Conservation (phyloP, 2,329 filamentous ascomycete species). For the Colletotrichum chlorophyti region DNA sequence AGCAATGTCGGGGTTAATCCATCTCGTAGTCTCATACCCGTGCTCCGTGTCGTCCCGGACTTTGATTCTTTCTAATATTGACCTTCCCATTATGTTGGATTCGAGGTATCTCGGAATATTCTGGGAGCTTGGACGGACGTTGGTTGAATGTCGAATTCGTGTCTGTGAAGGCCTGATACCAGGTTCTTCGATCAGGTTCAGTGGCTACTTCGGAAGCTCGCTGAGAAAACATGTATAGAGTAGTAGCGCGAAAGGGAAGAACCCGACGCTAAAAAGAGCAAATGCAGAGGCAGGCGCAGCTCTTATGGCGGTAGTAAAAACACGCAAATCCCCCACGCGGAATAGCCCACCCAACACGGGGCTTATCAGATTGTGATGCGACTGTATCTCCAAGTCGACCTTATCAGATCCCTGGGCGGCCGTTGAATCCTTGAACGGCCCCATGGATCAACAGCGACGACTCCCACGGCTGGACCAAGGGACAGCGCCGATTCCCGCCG, state of each 20-base stretch:
- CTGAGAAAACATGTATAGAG: no score
- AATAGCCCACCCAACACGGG: background rate
- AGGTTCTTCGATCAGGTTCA: no score
- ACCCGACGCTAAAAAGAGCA: background rate
- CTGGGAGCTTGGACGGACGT: background rate
- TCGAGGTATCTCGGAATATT: no score
- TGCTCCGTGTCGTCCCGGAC: slow-evolving; percentile 26
- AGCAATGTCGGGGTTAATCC: slow-evolving; percentile 54
- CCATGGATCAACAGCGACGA: slow-evolving; percentile 1
- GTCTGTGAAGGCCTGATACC: no score
- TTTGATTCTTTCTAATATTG: slow-evolving; percentile 14
- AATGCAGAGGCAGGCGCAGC: background rate
- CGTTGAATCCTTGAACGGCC: slow-evolving; percentile 5
- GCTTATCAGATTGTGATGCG: slow-evolving; percentile 24
- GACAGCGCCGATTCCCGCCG: slow-evolving; percentile 9
- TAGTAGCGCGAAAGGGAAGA: no score
- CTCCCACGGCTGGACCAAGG: background rate
- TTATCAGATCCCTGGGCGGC: slow-evolving; percentile 27
- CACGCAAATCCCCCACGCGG: background rate
- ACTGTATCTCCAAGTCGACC: background rate
- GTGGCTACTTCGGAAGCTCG: no score
- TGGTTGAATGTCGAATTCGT: background rate
- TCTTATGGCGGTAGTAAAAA: slow-evolving; percentile 20
- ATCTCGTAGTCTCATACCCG: slow-evolving; percentile 48
- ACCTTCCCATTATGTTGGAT: slow-evolving; percentile 3